Evolutionary conservation across 2,329 filamentous ascomycete genomes (phyloP), one percentile per base, ranked within the genome.

Genomic region (Fusarium goolgardi): DNA sequence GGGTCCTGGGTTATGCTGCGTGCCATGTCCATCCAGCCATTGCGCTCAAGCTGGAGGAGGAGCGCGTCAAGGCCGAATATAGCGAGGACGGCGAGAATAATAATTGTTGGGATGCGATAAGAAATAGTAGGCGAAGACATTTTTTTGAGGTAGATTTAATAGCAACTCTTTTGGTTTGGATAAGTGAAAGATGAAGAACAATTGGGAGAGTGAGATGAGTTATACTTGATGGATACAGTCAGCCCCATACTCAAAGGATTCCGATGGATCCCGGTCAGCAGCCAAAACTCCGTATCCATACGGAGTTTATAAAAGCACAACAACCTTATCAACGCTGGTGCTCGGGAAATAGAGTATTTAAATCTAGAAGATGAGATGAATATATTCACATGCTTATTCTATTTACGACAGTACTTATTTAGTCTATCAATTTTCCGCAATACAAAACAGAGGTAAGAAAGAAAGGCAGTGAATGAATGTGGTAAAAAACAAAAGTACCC

Each of bases 11-110:
- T 41, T n/a, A 73, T 53, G 6, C 40, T 43, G 16, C 51, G 32
- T 1, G 70, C 11, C 13, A 70, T 55, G 1, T 47, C 55, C 3
- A 57, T 35, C 54, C 67, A 71, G 61, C 71, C 71, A 52, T 65
- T 75, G 41, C 74, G 74, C 9, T 44, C 7, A 29, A 74, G 51
- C 34, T 75, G 74, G 13, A 66, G 58, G 13, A 63, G 27, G 27
- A 74, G 60, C 34, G 68, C 59, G 61, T 75, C 68, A n/a, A 64
- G 21, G 23, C 50, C 71, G 21, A 74, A 66, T 52, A 72, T 20
- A n/a, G 57, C 41, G 51, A 74, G 43, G 47, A 51, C 12, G 34
- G 35, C 16, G 21, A 75, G 55, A 54, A 68, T 20, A 23, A 51
- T 25, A 7, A 75, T 50, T 29, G 71, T 41, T 4, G 63, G 27